These are phyloP conservation scores for Debaryomycetaceae sp. DNA, from an alignment of 1,139 yeast genomes.

Conservation along the genomic window DNA sequence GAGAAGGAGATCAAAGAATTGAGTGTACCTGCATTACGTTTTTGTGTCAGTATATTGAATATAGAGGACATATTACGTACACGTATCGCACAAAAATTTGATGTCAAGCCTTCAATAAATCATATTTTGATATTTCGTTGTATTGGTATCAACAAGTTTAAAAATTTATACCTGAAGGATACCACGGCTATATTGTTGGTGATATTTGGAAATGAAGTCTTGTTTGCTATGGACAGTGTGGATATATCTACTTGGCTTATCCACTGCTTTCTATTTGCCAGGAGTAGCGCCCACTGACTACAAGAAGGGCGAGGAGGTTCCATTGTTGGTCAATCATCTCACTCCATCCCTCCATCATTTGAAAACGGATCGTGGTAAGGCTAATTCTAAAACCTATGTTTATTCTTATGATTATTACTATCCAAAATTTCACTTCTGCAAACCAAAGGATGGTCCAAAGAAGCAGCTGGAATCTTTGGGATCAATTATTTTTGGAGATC, in stretches of 20 bases:
- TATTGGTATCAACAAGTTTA: not conserved
- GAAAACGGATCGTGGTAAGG: slow-evolving; percentile 19
- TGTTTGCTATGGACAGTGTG: not conserved
- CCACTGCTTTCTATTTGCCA: slow-evolving; percentile 76
- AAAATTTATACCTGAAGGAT: not conserved
- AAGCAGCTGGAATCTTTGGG: slow-evolving; percentile 91
- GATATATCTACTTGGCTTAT: slow-evolving; percentile 16
- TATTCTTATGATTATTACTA: slow-evolving; percentile 85
- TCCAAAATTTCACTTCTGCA: slow-evolving; percentile 79
- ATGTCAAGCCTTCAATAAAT: not conserved
- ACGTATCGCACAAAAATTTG: not conserved
- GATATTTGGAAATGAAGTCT: not conserved
- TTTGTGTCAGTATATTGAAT: not conserved
- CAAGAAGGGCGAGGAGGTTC: slow-evolving; percentile 64
- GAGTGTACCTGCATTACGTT: not conserved
- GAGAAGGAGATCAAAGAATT: slow-evolving; percentile 5
- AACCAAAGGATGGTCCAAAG: slow-evolving; percentile 63
- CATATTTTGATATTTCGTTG: slow-evolving; percentile 1
- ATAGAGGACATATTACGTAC: not conserved
- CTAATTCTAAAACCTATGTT: slow-evolving; percentile 48
- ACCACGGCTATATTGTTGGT: not conserved
- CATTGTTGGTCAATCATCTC: slow-evolving; percentile 81
- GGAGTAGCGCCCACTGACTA: slow-evolving; percentile 95
- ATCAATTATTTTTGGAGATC: slow-evolving; percentile 89
- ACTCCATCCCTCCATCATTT: slow-evolving; percentile 69